Evolutionary conservation across 805 yeast species (phyloP), one percentile per base, ranked within the genome.

Genomic region (Clavispora vitiphila): DNA sequence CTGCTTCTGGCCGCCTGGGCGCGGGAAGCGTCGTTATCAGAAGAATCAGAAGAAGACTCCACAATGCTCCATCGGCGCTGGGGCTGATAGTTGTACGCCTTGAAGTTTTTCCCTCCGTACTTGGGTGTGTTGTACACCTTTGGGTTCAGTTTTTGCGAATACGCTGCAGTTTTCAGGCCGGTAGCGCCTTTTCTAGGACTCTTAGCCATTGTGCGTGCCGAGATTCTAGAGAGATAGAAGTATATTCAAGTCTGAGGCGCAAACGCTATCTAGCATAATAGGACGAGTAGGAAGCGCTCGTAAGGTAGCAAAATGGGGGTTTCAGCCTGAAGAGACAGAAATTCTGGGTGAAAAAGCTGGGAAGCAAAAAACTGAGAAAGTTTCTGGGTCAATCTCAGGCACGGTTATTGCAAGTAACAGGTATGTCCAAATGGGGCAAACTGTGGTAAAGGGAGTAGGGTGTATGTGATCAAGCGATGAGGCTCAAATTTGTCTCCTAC

Each of bases 31-130:
- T 46, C 45, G 37, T 48, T 43, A 21, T 57, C 63, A 10, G 66
- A 59, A 9, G 56, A 45, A 14, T 47, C 53, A 10, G 65, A 56
- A 20, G 63, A 54, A 6, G 67, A 60, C 30, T 62, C 65, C 3
- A 58, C 69, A 12, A 69, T 55, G 48, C 71, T 65, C 41, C 67
- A 61, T 35, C 69, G 46, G 39, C 71, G 39, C 30, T 37, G 44
- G 23, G 36, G 31, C 11, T 42, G 50, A 44, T 41, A 41, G 38
- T 48, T 51, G 46, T 60, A 57, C 18, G 54, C 47, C 32, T 56
- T 58, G 35, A 65, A 42, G 32, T 59, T 59, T 51, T 68, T 68
- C 14, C 73, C 72, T 1, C 67, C 69, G 23, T 40, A 32, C 5
- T 41, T 43, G 16, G 47, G 43, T 25, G 50, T 34, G 14, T 42